These are phyloP conservation scores for Dryadomyces quercus-mongolicae DNA, from an alignment of 2,329 filamentous ascomycete species.

Conservation along the genomic window DNA sequence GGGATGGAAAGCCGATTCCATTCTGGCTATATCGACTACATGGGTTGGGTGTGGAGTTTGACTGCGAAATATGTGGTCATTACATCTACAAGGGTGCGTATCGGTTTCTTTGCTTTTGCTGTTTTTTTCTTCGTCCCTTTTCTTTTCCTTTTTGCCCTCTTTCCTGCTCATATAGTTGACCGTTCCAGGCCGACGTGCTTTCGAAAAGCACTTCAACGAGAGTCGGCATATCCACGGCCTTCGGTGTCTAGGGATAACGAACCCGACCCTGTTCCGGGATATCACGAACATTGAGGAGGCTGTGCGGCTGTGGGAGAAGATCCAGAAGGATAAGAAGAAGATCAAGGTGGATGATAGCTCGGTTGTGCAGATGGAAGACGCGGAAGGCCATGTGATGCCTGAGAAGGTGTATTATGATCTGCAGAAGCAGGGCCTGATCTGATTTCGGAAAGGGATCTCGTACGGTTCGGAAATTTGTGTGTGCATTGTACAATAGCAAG, in stretches of 20 bases:
- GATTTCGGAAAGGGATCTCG: not conserved
- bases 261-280: conserved; percentile 82
- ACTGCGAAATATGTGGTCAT: conserved; percentile 82
- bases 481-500: not conserved
- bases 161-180: conserved; percentile 20
- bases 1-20: conserved; percentile 98
- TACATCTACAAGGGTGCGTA: conserved; percentile 12
- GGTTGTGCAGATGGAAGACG: conserved; percentile 97
- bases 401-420: conserved; percentile 96
- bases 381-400: conserved; percentile 95
- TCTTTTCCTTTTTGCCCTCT: not conserved
- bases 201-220: conserved; percentile 98
- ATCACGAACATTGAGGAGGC: conserved; percentile 91
- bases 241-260: conserved; percentile 87
- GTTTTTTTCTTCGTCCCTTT: not conserved
- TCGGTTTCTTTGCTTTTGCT: not conserved
- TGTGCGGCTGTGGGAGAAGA: conserved; percentile 80
- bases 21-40: conserved; percentile 99
- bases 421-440: conserved; percentile 61
- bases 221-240: conserved; percentile 84
- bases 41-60: conserved; percentile 85
- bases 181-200: conserved; percentile 91
- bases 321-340: conserved; percentile 73
- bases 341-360: conserved; percentile 65
- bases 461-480: not conserved